Conservation (phyloP, 345 rosid genomes). For the Gossypium australe region DNA sequence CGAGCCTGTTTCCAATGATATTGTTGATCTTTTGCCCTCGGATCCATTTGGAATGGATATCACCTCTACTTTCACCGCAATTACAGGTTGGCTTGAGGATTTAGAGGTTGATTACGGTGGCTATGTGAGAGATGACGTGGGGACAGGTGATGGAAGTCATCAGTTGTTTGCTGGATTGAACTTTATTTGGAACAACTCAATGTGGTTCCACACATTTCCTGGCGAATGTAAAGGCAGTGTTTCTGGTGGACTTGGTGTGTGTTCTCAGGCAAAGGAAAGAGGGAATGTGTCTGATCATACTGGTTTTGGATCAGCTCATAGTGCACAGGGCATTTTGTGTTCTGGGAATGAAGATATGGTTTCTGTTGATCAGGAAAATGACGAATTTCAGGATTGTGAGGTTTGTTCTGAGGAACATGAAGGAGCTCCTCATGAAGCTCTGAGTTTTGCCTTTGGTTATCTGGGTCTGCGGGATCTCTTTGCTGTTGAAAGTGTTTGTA, state of each 20-base stretch:
- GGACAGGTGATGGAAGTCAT: conserved; percentile 37
- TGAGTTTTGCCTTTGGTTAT: conserved; percentile 52
- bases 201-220: conserved; percentile 57
- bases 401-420: conserved; percentile 24
- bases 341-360: conserved; percentile 18
- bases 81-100: conserved; percentile 79
- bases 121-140: conserved; percentile 33
- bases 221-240: conserved; percentile 22
- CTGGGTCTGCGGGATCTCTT: conserved; percentile 72
- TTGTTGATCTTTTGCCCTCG: conserved; percentile 50
- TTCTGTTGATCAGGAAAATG: conserved; percentile 22
- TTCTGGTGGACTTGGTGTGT: conserved; percentile 27
- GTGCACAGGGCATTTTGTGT: conserved; percentile 32
- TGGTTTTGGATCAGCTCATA: conserved; percentile 25
- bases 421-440: conserved; percentile 50
- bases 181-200: conserved; percentile 77
- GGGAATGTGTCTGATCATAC: conserved; percentile 24
- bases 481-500: conserved; percentile 59
- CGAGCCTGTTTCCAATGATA: conserved; percentile 59
- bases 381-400: conserved; percentile 21
- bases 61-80: conserved; percentile 66
- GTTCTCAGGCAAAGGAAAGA: conserved; percentile 28
- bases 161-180: conserved; percentile 75
- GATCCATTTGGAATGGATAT: conserved; percentile 98
- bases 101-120: conserved; percentile 59